Conservation (phyloP, 306 rosid species). For the Quercus alba region DNA sequence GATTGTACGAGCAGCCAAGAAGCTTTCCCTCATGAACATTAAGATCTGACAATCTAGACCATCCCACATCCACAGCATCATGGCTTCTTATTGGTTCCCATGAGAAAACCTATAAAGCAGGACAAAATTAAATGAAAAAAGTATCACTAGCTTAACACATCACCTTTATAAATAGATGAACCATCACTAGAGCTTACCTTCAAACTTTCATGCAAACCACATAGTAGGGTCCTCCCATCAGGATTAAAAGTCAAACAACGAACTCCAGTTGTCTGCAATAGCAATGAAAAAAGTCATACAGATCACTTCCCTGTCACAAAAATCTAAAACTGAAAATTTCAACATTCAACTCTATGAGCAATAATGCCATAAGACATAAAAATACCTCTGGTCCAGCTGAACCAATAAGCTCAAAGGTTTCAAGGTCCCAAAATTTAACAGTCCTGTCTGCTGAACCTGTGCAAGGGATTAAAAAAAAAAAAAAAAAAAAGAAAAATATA, state of each 20-base stretch:
- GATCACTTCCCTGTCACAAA: neutral
- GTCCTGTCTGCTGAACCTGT: slow-evolving; percentile 96
- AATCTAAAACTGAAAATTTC: neutral
- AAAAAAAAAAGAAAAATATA: neutral
- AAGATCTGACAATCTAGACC: slow-evolving; percentile 96
- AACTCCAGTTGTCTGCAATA: slow-evolving; percentile 82
- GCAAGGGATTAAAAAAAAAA: slow-evolving; percentile 11
- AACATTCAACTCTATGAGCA: slow-evolving; percentile 14
- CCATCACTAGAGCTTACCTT: slow-evolving; percentile 51
- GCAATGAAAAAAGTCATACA: slow-evolving; percentile 10
- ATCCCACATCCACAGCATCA: slow-evolving; percentile 91
- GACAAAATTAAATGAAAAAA: slow-evolving; percentile 3
- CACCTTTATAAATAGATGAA: slow-evolving; percentile 11
- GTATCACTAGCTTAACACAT: slow-evolving; percentile 19
- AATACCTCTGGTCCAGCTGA: slow-evolving; percentile 97
- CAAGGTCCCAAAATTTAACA: slow-evolving; percentile 99
- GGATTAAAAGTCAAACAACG: slow-evolving; percentile 90
- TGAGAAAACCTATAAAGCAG: slow-evolving; percentile 66
- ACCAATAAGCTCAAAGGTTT: slow-evolving; percentile 98
- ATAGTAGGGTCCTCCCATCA: slow-evolving; percentile 94
- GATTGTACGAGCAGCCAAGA: slow-evolving; percentile 97
- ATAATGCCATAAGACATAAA: slow-evolving; percentile 17
- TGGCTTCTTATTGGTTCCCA: slow-evolving; percentile 98
- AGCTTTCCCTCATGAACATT: slow-evolving; percentile 98
- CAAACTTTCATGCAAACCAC: slow-evolving; percentile 97